Percentiles rank a stretch among this genome's conserved stretches.
Conservation (phyloP, 2,329 filamentous ascomycete genomes). For the Seiridium cupressi region DNA sequence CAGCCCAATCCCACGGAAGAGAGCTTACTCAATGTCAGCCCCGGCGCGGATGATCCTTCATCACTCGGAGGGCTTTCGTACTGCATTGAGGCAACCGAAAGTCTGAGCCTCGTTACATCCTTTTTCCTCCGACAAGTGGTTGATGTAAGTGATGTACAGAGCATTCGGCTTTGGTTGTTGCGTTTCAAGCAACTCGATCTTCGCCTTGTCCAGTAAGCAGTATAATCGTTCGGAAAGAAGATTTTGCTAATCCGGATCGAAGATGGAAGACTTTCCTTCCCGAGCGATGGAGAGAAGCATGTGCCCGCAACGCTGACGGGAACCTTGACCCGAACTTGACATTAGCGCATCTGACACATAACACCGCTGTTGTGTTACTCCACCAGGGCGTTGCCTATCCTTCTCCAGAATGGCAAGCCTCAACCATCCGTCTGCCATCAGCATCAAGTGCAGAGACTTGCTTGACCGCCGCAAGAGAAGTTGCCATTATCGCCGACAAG, state of each 20-base stretch:
- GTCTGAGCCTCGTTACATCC: conserved; percentile 39
- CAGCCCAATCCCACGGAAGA: conserved; percentile 35
- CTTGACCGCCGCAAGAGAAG: conserved; percentile 42
- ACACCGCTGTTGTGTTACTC: conserved; percentile 46
- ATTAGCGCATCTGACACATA: conserved; percentile 46
- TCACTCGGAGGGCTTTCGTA: conserved; percentile 45
- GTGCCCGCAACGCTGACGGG: conserved; percentile 23
- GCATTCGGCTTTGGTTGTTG: conserved; percentile 40
- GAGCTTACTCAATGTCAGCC: conserved; percentile 34
- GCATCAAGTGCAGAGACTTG: conserved; percentile 48
- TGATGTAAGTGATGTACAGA: conserved; percentile 34
- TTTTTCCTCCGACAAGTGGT: conserved; percentile 44
- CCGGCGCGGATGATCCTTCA: conserved; percentile 29
- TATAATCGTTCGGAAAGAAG: no score
- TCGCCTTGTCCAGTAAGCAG: conserved; percentile 36
- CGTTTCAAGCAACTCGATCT: conserved; percentile 47
- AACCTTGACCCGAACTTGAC: conserved; percentile 49
- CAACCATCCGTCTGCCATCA: conserved; percentile 37
- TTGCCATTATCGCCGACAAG: conserved; percentile 41
- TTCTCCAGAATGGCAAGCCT: conserved; percentile 23
- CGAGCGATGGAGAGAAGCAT: conserved; percentile 37
- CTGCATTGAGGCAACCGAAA: conserved; percentile 45
- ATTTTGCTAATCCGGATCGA: neutral
- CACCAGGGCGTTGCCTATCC: conserved; percentile 49
- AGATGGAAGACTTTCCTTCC: conserved; percentile 40